phyloP scores from a whole-genome alignment of 495 filamentous ascomycete genomes.

The Hypoxylon subgilvum region DNA sequence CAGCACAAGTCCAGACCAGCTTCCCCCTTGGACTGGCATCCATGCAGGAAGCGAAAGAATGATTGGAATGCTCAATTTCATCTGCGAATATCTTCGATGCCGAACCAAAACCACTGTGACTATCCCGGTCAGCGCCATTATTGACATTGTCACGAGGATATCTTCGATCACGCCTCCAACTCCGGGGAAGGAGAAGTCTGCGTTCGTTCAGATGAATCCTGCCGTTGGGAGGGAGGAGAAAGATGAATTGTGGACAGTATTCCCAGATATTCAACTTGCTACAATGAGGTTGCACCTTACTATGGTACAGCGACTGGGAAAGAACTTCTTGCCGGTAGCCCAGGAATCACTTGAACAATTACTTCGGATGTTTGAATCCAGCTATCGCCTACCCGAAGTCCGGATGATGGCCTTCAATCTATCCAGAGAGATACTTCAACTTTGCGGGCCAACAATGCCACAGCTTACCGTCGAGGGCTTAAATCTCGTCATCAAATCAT shows the following conservation, averaged over 20 bases:
- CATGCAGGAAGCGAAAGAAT: conserved; percentile 72
- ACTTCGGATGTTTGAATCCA: conserved; percentile 69
- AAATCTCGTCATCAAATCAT: conserved; percentile 60
- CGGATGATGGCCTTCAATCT: conserved; percentile 66
- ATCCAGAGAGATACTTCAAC: conserved; percentile 59
- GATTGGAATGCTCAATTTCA: conserved; percentile 64
- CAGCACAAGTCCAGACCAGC: conserved; percentile 50
- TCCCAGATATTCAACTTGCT: conserved; percentile 76
- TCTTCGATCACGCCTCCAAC: conserved; percentile 68
- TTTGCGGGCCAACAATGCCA: conserved; percentile 67
- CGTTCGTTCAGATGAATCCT: conserved; percentile 60
- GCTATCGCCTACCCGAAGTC: conserved; percentile 61
- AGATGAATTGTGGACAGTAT: conserved; percentile 70
- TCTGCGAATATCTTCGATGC: conserved; percentile 56
- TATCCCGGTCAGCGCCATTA: conserved; percentile 66
- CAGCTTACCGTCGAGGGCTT: conserved; percentile 67
- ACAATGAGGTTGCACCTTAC: conserved; percentile 63
- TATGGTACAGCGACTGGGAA: conserved; percentile 60
- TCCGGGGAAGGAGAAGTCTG: conserved; percentile 37
- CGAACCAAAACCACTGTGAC: conserved; percentile 65
- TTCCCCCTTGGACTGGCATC: conserved; percentile 74
- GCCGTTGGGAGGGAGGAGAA: conserved; percentile 78
- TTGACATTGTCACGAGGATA: conserved; percentile 70
- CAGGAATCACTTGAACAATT: conserved; percentile 70
- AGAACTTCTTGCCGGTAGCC: conserved; percentile 58